Conservation (phyloP, 2,329 filamentous ascomycete genomes). For the Nothomitra cinnamomea region DNA sequence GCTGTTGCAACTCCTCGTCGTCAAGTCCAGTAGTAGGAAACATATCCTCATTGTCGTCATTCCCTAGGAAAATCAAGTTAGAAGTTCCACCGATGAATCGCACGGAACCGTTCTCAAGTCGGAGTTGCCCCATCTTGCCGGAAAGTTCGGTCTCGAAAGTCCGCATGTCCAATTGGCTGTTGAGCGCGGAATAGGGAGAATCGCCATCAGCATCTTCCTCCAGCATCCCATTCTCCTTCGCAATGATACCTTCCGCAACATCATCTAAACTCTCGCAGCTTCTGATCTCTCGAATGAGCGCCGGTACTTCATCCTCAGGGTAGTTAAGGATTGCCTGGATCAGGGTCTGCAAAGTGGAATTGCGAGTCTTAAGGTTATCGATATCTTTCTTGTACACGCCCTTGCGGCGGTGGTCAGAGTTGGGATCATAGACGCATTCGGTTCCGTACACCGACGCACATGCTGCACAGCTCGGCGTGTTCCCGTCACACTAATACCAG, state of each 20-base stretch:
- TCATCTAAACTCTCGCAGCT: constrained; percentile 61
- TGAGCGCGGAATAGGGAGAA: neutral
- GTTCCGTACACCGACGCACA: constrained; percentile 87
- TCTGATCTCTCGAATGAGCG: constrained; percentile 70
- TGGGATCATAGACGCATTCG: constrained; percentile 86
- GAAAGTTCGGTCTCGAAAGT: constrained; percentile 63
- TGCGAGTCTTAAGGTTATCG: constrained; percentile 72
- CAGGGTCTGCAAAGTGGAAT: constrained; percentile 78
- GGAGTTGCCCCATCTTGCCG: constrained; percentile 81
- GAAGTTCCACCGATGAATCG: constrained; percentile 91
- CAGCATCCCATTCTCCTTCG: constrained; percentile 31
- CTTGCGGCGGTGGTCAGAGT: constrained; percentile 88
- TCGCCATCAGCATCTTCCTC: constrained; percentile 18
- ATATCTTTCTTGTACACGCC: constrained; percentile 92
- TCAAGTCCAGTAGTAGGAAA: constrained; percentile 16
- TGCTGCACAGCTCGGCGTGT: constrained; percentile 81
- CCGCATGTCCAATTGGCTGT: neutral
- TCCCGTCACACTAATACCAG: constrained; percentile 59
- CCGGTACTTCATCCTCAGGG: constrained; percentile 67
- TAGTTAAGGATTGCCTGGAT: constrained; percentile 87
- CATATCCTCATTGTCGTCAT: constrained; percentile 22
- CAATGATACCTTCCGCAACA: constrained; percentile 41
- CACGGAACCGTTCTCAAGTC: constrained; percentile 71
- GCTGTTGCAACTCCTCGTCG: constrained; percentile 28
- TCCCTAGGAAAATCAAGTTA: constrained; percentile 62